phyloP scores from a whole-genome alignment of 2,329 filamentous ascomycete genomes.

The Pseudogymnoascus sp. region DNA sequence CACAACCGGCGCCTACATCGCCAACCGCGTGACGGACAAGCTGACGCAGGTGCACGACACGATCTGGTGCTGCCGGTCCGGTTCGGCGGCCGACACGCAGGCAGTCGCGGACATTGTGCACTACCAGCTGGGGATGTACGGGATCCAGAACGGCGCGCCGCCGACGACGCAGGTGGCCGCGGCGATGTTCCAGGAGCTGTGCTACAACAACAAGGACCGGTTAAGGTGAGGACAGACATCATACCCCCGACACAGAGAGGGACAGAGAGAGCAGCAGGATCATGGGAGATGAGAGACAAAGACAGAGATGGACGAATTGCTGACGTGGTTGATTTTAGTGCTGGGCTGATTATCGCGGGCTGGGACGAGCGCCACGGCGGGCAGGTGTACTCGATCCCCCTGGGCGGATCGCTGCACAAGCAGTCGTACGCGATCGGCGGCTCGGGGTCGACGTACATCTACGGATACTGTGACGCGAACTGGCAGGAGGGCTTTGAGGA shows the following conservation, averaged over 20 bases:
- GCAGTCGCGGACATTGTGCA: conserved; percentile 97
- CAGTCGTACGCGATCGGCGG: conserved; percentile 92
- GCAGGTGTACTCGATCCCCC: conserved; percentile 93
- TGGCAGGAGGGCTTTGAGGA: conserved; percentile 95
- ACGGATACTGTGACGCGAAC: conserved; percentile 94
- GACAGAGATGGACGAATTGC: conserved; percentile 10
- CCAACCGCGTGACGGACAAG: conserved; percentile 98
- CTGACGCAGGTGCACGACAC: conserved; percentile 97
- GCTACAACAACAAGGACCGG: conserved; percentile 93
- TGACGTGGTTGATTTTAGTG: conserved; percentile 44
- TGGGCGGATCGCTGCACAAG: conserved; percentile 96
- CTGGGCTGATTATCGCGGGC: conserved; percentile 96
- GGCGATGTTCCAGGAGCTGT: conserved; percentile 94
- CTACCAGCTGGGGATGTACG: conserved; percentile 90
- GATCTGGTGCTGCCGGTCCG: conserved; percentile 98
- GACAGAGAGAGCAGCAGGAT: not conserved
- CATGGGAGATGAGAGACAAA: not conserved
- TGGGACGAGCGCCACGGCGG: conserved; percentile 93
- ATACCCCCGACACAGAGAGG: not conserved
- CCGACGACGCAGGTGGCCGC: conserved; percentile 94
- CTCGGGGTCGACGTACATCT: conserved; percentile 97
- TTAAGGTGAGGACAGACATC: conserved; percentile 59
- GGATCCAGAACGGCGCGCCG: conserved; percentile 78
- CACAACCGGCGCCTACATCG: conserved; percentile 95
- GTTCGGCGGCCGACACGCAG: conserved; percentile 94